Evolutionary conservation across 495 filamentous ascomycete genomes (phyloP).

Genomic region (Penicillium bovifimosum): DNA sequence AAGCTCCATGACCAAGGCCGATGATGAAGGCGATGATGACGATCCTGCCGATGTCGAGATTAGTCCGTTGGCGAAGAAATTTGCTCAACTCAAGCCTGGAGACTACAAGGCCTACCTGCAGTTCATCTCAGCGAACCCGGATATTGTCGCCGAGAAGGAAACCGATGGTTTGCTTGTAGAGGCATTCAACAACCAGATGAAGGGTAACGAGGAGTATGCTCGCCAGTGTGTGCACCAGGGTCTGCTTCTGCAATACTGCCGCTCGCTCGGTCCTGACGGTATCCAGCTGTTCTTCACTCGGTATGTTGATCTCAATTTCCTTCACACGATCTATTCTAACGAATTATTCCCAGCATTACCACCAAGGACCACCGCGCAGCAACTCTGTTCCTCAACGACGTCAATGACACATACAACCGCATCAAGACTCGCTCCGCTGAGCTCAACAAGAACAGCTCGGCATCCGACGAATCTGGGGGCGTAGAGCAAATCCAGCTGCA

Average conservation of each 20-base stretch:
- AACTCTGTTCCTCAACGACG: conserved; percentile 87
- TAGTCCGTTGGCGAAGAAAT: conserved; percentile 67
- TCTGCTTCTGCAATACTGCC: conserved; percentile 89
- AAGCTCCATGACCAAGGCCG: conserved; percentile 50
- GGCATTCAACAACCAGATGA: conserved; percentile 81
- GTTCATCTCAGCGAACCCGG: conserved; percentile 70
- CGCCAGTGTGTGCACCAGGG: conserved; percentile 92
- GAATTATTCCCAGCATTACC: conserved; percentile 57
- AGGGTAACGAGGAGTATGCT: conserved; percentile 67
- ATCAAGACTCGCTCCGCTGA: conserved; percentile 77
- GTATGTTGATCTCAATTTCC: conserved; percentile 26
- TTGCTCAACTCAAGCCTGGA: conserved; percentile 69
- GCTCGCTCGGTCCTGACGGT: conserved; percentile 80
- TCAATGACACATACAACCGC: conserved; percentile 73
- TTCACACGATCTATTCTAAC: conserved; percentile 8
- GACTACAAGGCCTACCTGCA: conserved; percentile 67
- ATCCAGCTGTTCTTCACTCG: conserved; percentile 91
- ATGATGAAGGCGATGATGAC: conserved; percentile 52
- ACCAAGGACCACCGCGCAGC: conserved; percentile 88
- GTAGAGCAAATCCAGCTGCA: conserved; percentile 98
- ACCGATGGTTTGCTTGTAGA: conserved; percentile 86
- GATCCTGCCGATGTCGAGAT: conserved; percentile 71
- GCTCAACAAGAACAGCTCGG: conserved; percentile 60
- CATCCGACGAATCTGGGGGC: conserved; percentile 59
- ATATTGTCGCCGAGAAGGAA: conserved; percentile 78